Conservation (phyloP, 352 stramenopile species). For the Elongisporangium anandrum region DNA sequence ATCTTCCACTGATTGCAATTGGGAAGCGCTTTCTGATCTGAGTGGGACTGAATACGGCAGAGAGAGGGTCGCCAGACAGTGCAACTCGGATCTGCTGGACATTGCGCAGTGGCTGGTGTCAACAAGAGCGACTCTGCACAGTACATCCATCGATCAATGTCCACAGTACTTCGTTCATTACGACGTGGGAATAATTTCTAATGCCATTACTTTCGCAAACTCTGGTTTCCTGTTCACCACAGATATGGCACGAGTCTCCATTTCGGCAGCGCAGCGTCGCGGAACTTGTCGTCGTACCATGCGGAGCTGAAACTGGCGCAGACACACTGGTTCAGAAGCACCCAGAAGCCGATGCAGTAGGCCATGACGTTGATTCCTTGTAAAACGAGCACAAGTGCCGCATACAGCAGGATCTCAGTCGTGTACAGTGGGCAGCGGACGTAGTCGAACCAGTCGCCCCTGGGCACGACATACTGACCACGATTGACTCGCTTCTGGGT, state of each 20-base stretch:
- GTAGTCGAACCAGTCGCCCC: constrained; percentile 59
- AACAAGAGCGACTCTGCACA: not conserved
- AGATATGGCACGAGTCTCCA: constrained; percentile 32
- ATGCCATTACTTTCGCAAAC: too few species aligned
- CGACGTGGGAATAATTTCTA: not conserved
- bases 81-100: not conserved
- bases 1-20: too few species aligned
- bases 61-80: not conserved
- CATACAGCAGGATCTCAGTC: constrained; percentile 62
- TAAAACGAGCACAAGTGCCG: constrained; percentile 34
- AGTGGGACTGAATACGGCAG: too few species aligned
- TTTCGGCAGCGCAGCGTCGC: constrained; percentile 26
- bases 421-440: constrained; percentile 64
- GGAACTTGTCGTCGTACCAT: constrained; percentile 62
- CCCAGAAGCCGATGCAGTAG: constrained; percentile 48
- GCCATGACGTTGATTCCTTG: constrained; percentile 32
- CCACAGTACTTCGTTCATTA: not conserved
- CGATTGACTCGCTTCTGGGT: constrained; percentile 44
- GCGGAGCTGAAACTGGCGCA: constrained; percentile 49
- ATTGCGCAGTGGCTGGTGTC: not conserved
- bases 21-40: too few species aligned
- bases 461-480: constrained; percentile 50
- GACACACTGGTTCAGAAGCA: constrained; percentile 55
- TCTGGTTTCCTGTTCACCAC: constrained; percentile 11
- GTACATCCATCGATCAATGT: too few species aligned